These are phyloP conservation scores for Pseudotsuga menziesii DNA, from an alignment of 75 land plant genomes.

Conservation along the genomic window DNA sequence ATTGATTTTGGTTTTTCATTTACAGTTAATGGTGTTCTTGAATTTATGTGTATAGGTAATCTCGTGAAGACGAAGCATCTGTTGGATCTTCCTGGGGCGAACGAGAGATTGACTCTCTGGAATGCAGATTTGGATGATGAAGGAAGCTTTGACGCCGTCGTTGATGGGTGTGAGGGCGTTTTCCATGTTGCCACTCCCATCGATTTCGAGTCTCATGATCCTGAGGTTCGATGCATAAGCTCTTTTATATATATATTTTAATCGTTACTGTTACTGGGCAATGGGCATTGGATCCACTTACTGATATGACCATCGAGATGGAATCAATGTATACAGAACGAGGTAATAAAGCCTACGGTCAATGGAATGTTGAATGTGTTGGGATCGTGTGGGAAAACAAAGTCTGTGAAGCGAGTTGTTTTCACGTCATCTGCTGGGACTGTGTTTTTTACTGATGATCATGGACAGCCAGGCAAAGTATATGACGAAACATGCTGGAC, in stretches of 20 bases:
- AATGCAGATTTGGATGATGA: conserved; percentile 17
- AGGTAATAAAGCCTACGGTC: conserved; percentile 60
- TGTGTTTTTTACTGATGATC: conserved; percentile 37
- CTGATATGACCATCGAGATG: background rate
- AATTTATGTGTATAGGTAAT: no score
- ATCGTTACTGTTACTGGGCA: no score
- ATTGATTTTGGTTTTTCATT: no score
- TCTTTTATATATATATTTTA: background rate
- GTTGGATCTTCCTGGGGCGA: no score
- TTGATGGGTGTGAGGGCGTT: conserved; percentile 19
- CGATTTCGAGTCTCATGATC: conserved; percentile 11
- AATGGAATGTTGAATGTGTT: conserved; percentile 61
- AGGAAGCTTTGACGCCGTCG: conserved; percentile 19
- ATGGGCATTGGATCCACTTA: no score
- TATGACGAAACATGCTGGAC: conserved; percentile 60
- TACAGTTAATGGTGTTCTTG: no score
- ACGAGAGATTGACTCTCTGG: conserved; percentile 11
- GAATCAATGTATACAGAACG: conserved; percentile 29
- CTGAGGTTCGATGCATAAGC: conserved; percentile 1
- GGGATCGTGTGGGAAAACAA: conserved; percentile 52
- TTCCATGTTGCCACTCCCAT: conserved; percentile 18
- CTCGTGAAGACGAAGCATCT: no score
- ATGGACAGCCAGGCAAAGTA: conserved; percentile 18
- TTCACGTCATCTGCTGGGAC: conserved; percentile 74
- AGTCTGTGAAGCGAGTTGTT: conserved; percentile 55